Base-by-base conservation (phyloP, 257 asterid species). In the Solanum infundibuliforme region DNA sequence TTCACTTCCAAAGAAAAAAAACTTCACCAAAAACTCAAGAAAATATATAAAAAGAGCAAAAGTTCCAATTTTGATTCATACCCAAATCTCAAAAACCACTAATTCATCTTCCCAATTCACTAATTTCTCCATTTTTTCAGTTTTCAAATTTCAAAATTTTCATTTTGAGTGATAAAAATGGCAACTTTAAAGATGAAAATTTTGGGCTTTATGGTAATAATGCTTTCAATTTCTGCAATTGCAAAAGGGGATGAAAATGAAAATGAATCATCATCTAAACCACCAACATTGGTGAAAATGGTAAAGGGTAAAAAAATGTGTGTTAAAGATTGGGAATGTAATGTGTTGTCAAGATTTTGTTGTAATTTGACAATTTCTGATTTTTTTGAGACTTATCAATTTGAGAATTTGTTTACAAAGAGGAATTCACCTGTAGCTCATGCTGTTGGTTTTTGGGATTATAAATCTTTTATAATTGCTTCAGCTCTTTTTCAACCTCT, bases 361-460 rank as follows among this genome's bases (percentile, higher is more conserved):
- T 96, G 99, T 90, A 95, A 96, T 88, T 86, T 92, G 83, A 96
- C 98, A 41, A 90, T 96, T 74, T 91, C 98, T 7, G 98, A 94
- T 81, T 90, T 89, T 65, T 96, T 96, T 36, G 94, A 93, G 90
- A 87, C 93, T 0, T 94, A 94, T 86, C 98, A 96, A 36, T 96
- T 96, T 79, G 98, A 96, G 90, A 86, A 91, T 69, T 90, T 96
- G 5, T 96, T 96, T 91, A 65, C 91, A 7, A 94, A 94, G 93
- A 92, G 98, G 94, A 94, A 96, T 77, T 4, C 94, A 20, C 98
- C 98, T 5, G 93, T 92, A 13, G 95, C 98, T 9, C 94, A 95
- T 83, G 96, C 99, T 43, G 95, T 89, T 85, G 97, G 95, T 2
- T 96, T 93, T 74, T 95, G 98, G 98, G 98, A 95, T 77, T 95